Conservation (phyloP, 192 early-diverging fungal species). For the Coemansia sp. region DNA sequence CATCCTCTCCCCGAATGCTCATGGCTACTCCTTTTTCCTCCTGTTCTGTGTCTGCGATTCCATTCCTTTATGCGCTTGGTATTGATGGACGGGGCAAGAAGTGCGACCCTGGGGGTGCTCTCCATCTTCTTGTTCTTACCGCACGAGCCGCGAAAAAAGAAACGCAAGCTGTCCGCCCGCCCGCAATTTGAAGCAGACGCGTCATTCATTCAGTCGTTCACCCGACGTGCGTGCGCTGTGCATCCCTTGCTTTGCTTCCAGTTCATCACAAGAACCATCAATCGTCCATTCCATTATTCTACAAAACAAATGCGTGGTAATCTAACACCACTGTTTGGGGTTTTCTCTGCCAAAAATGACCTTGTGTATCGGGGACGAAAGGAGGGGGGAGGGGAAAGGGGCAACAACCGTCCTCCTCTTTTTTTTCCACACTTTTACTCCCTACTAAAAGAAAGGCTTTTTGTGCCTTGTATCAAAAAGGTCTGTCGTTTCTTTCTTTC, state of each 20-base stretch:
- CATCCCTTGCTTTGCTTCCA: not conserved
- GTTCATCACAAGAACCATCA: constrained; percentile 10
- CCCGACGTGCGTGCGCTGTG: not conserved
- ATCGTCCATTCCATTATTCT: constrained; percentile 2
- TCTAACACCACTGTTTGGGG: not conserved
- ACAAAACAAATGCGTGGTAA: not conserved
- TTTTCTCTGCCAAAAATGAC: not conserved
- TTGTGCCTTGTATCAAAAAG: constrained; percentile 3
- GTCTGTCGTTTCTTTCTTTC: constrained; percentile 3
- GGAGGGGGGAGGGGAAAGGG: not conserved
- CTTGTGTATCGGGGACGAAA: not conserved
- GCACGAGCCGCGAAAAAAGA: too few species aligned
- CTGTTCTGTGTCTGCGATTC: too few species aligned
- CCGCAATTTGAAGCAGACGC: not conserved
- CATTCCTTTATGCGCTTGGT: too few species aligned
- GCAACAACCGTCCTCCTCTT: not conserved
- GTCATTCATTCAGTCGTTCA: not conserved
- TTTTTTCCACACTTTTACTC: not conserved
- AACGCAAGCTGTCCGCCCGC: not conserved
- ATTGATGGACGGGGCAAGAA: too few species aligned
- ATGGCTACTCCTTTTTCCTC: too few species aligned
- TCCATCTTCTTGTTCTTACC: too few species aligned
- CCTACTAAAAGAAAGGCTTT: constrained; percentile 1
- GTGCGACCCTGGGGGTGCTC: too few species aligned
- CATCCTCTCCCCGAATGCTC: too few species aligned